Percentiles rank a stretch among this genome's conserved stretches.
These are phyloP conservation scores for Rhododendron simsii DNA, from an alignment of 148 eudicot species.

Conservation along the genomic window DNA sequence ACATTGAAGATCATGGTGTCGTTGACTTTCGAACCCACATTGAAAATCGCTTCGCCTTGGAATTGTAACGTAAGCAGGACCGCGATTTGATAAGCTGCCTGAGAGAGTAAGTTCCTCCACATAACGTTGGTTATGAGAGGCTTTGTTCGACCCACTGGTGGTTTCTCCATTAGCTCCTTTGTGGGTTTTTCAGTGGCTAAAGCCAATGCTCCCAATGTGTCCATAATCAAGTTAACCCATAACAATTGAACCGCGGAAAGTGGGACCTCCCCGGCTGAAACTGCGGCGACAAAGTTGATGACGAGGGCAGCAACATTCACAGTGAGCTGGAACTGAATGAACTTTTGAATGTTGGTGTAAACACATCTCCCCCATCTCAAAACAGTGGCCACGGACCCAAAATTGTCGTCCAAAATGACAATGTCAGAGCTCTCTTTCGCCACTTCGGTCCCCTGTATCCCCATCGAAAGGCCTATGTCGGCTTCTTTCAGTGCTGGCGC, in stretches of 20 bases:
- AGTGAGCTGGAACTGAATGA: slow-evolving; percentile 17
- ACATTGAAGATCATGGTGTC: slow-evolving; percentile 20
- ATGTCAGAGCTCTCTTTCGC: slow-evolving; percentile 12
- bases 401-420: slow-evolving; percentile 10
- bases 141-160: slow-evolving; percentile 10
- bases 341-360: slow-evolving; percentile 9
- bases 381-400: not conserved
- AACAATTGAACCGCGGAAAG: slow-evolving; percentile 10
- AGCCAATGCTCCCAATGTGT: slow-evolving; percentile 23
- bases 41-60: slow-evolving; percentile 7
- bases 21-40: slow-evolving; percentile 6
- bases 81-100: slow-evolving; percentile 14
- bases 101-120: slow-evolving; percentile 21
- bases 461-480: slow-evolving; percentile 17
- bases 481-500: slow-evolving; percentile 9
- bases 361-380: slow-evolving; percentile 17
- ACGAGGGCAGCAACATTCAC: slow-evolving; percentile 10
- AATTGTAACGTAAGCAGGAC: slow-evolving; percentile 16
- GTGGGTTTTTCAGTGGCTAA: slow-evolving; percentile 16
- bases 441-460: slow-evolving; percentile 3
- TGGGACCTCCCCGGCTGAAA: slow-evolving; percentile 17
- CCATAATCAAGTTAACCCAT: slow-evolving; percentile 25
- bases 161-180: slow-evolving; percentile 5
- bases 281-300: slow-evolving; percentile 12
- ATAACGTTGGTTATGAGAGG: slow-evolving; percentile 20